Conservation (phyloP, 2,329 filamentous ascomycete species). For the Fusarium pininemorale region DNA sequence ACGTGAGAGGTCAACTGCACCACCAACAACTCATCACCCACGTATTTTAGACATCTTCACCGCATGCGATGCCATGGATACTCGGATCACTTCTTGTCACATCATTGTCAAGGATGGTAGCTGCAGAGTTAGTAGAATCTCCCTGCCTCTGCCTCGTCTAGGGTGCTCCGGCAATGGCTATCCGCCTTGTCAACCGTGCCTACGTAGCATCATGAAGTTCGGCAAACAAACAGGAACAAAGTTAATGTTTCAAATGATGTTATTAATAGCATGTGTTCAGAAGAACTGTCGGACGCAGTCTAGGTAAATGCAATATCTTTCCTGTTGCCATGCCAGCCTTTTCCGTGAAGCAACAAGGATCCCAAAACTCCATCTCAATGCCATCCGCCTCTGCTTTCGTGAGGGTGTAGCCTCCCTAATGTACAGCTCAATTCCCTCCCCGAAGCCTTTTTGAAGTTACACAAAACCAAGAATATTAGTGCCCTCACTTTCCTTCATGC, state of each 20-base stretch:
- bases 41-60: slow-evolving; percentile 18
- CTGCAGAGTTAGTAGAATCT: neutral
- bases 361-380: slow-evolving; percentile 35
- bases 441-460: neutral
- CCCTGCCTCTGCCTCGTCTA: neutral
- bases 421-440: neutral
- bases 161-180: neutral
- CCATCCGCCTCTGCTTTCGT: neutral
- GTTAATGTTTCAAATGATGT: neutral
- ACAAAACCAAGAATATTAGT: slow-evolving; percentile 3
- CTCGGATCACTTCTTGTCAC: slow-evolving; percentile 15
- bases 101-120: neutral
- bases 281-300: slow-evolving; percentile 4
- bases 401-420: neutral
- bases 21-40: slow-evolving; percentile 17
- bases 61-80: slow-evolving; percentile 13
- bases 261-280: slow-evolving; percentile 15
- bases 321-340: slow-evolving; percentile 4
- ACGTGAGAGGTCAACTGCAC: slow-evolving; percentile 29
- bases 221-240: neutral
- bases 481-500: neutral
- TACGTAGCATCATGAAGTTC: slow-evolving; percentile 13
- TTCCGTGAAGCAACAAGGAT: slow-evolving; percentile 19
- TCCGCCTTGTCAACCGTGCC: neutral
- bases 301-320: slow-evolving; percentile 7